Conservation (phyloP, 768 basidiomycete genomes). For the Favolaschia claudopus region DNA sequence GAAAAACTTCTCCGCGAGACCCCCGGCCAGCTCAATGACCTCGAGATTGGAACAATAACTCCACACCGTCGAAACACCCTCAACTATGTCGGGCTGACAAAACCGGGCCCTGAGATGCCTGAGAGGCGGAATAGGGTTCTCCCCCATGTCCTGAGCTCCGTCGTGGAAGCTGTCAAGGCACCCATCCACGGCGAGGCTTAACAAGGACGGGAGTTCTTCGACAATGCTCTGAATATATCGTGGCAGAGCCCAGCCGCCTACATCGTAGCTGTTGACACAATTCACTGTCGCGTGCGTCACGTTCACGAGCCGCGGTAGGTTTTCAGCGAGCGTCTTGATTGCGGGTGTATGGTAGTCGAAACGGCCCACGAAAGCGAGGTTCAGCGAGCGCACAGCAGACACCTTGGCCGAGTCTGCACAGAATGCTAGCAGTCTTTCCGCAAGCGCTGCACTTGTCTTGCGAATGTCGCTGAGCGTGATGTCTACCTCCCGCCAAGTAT, state of each 20-base stretch:
- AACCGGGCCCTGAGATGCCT: neutral
- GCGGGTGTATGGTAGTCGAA: slow-evolving; percentile 3
- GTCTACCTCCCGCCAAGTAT: slow-evolving; percentile 4
- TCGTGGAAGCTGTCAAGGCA: neutral
- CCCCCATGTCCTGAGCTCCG: neutral
- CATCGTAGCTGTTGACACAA: neutral
- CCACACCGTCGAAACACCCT: neutral
- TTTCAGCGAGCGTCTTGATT: neutral
- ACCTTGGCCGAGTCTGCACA: neutral
- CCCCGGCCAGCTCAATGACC: neutral
- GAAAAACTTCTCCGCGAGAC: neutral
- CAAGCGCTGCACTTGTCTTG: neutral
- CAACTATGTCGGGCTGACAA: neutral
- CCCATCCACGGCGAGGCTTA: neutral
- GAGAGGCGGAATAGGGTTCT: neutral
- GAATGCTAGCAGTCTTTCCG: neutral
- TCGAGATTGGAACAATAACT: neutral
- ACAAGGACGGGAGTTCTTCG: neutral
- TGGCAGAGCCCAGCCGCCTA: neutral
- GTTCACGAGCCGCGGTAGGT: neutral
- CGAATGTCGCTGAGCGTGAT: neutral
- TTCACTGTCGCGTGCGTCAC: neutral
- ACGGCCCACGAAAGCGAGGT: neutral
- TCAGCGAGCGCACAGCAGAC: neutral
- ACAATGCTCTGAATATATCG: neutral